Evolutionary conservation across 768 basidiomycete species (phyloP).

Genomic region (Gautieria morchelliformis): DNA sequence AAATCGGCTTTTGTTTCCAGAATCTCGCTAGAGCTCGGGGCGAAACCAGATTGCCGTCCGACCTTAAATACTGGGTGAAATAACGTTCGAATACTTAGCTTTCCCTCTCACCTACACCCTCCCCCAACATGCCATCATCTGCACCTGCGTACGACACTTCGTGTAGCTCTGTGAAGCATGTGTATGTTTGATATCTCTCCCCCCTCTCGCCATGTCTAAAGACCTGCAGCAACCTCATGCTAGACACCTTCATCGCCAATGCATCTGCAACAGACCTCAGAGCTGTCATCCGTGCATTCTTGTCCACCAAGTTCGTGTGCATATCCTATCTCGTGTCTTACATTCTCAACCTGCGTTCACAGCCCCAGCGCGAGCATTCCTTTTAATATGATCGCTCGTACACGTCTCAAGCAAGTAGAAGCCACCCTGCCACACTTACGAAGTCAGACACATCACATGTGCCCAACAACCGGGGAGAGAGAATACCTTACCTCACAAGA

Average conservation of each 20-base stretch:
- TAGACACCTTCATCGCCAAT: conserved; percentile 70
- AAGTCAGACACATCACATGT: no score
- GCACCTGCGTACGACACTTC: conserved; percentile 35
- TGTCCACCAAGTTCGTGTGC: conserved; percentile 37
- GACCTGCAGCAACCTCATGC: conserved; percentile 53
- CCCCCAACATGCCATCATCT: not conserved
- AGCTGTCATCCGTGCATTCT: conserved; percentile 57
- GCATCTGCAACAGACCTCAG: conserved; percentile 71
- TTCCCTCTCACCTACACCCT: not conserved
- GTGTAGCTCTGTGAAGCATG: conserved; percentile 48
- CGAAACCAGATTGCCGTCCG: conserved; percentile 1
- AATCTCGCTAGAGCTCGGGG: not conserved
- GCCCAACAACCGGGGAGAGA: no score
- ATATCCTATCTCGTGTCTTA: not conserved
- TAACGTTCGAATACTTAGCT: no score
- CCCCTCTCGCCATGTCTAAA: not conserved
- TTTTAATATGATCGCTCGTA: conserved; percentile 58
- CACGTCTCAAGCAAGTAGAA: conserved; percentile 47
- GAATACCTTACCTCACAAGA: no score
- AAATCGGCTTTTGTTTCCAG: not conserved
- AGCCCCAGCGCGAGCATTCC: conserved; percentile 51
- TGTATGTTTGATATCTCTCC: conserved; percentile 35
- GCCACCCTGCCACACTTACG: no score
- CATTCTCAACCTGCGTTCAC: conserved; percentile 17
- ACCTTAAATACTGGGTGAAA: not conserved